Conservation (phyloP, 2,329 filamentous ascomycete genomes). For the Neurospora crassa region DNA sequence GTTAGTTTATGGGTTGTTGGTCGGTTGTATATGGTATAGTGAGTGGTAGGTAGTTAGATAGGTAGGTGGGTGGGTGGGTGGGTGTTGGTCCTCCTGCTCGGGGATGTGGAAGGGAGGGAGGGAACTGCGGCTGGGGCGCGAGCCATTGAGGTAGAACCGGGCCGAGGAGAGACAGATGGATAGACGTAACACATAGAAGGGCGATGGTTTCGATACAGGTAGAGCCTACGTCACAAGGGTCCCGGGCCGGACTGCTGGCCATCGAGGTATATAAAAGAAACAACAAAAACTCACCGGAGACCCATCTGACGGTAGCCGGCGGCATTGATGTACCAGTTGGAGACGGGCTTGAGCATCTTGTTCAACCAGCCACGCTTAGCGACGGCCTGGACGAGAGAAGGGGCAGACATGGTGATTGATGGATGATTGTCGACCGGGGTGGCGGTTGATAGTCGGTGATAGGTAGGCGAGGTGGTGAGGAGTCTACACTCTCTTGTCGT, state of each 20-base stretch:
- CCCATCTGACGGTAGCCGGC: constrained; percentile 90
- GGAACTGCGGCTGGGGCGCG: not conserved
- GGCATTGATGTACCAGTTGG: constrained; percentile 82
- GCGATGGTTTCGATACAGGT: not conserved
- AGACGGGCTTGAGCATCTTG: constrained; percentile 68
- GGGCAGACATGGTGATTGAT: constrained; percentile 49
- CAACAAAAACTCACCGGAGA: constrained; percentile 53
- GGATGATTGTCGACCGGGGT: constrained; percentile 11
- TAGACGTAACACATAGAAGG: fast-evolving
- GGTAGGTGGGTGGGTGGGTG: not conserved
- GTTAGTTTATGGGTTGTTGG: not conserved
- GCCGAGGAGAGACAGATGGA: not conserved
- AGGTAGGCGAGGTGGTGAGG: constrained; percentile 4
- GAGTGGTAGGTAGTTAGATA: not conserved
- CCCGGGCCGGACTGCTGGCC: not conserved
- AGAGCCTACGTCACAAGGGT: not conserved
- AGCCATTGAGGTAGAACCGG: not conserved
- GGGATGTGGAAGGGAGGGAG: not conserved
- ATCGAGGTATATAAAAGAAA: not conserved
- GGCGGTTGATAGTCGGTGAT: constrained; percentile 13
- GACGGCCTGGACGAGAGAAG: constrained; percentile 54
- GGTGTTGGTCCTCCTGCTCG: not conserved
- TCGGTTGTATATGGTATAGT: not conserved
- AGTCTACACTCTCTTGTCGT: not conserved
- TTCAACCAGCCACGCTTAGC: constrained; percentile 78